Evolutionary conservation across 2,329 filamentous ascomycete species (phyloP), one percentile per base, ranked within the genome.

Genomic region (Sphaceloma murrayae): DNA sequence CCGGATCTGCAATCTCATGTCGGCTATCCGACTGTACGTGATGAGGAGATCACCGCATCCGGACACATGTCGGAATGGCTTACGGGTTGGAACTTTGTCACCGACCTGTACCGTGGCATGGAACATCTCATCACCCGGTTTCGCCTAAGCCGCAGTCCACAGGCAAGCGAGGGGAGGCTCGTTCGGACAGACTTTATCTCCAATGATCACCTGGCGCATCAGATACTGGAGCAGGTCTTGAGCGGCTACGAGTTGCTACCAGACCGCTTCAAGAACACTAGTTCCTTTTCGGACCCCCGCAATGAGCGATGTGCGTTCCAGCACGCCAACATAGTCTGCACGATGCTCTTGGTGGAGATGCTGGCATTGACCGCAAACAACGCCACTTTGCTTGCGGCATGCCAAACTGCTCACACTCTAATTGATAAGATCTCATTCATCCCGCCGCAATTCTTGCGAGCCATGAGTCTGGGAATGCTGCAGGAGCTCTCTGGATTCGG

Each of bases 61-160:
- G 17, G 11, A 17, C 9, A 32, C n/a, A 19, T 40, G 13, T 6
- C 43, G 17, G 61, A 59, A 45, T 75, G 72, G 72, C 54, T 75
- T 6, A 62, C 63, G 30, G 72, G 72, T 11, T 74, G 70, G 69
- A 75, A 75, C 54, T 73, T 73, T 46, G 71, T 67, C n/a, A 73
- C 69, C 0, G 70, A 74, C 50, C 56, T 75, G 0, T 75, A 74
- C 52, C 66, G 70, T 4, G 62, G 74, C 7, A 56, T 76, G 10
- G 72, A 76, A 51, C 69, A 75, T 49, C 24, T 40, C 14, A 40
- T 40, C 9, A 40, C 36, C 22, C 27, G 24, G 13, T 40, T 40
- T 26, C 27, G 36, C 11, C 36, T 40, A 7, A 29, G 36, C 9
- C n/a, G 36, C 19, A 40, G 24, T 9, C 36, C 36, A 14, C 36